Conservation (phyloP, 169 alveolate genomes). For the Babesia gibsoni region DNA sequence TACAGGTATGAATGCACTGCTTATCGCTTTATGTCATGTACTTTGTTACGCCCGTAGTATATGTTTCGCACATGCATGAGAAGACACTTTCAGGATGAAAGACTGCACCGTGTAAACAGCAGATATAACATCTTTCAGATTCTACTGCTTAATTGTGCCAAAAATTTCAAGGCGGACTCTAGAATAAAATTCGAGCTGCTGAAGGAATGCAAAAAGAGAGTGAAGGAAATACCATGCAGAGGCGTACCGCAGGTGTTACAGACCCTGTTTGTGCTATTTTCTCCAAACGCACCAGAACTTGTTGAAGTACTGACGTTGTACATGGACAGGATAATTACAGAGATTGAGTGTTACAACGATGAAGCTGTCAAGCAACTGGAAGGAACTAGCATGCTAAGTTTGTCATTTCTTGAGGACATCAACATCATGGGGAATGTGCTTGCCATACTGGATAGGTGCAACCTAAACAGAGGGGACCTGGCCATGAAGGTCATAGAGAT, state of each 20-base stretch:
- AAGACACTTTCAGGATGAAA: no score
- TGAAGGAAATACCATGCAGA: slow-evolving; percentile 24
- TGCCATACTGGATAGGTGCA: slow-evolving; percentile 30
- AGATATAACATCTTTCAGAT: slow-evolving; percentile 15
- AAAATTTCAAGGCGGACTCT: slow-evolving; percentile 30
- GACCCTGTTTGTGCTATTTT: slow-evolving; percentile 28
- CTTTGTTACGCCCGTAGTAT: no score
- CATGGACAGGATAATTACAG: slow-evolving; percentile 39
- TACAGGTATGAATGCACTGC: slow-evolving; percentile 30
- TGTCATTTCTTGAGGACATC: slow-evolving; percentile 35
- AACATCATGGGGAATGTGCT: slow-evolving; percentile 38
- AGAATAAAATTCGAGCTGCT: slow-evolving; percentile 44
- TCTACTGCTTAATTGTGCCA: slow-evolving; percentile 18
- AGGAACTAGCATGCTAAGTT: neutral
- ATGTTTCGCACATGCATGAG: no score
- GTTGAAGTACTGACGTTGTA: slow-evolving; percentile 30
- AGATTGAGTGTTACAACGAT: slow-evolving; percentile 20
- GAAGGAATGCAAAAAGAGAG: slow-evolving; percentile 45
- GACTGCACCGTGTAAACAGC: neutral
- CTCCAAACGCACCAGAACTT: slow-evolving; percentile 47
- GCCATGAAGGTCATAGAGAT: slow-evolving; percentile 10
- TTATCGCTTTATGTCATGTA: no score
- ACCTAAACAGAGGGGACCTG: slow-evolving; percentile 37
- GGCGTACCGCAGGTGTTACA: slow-evolving; percentile 53
- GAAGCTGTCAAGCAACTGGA: slow-evolving; percentile 6